phyloP scores from a whole-genome alignment of 371 early-diverging fungal species.

The Lichtheimia ramosa region DNA sequence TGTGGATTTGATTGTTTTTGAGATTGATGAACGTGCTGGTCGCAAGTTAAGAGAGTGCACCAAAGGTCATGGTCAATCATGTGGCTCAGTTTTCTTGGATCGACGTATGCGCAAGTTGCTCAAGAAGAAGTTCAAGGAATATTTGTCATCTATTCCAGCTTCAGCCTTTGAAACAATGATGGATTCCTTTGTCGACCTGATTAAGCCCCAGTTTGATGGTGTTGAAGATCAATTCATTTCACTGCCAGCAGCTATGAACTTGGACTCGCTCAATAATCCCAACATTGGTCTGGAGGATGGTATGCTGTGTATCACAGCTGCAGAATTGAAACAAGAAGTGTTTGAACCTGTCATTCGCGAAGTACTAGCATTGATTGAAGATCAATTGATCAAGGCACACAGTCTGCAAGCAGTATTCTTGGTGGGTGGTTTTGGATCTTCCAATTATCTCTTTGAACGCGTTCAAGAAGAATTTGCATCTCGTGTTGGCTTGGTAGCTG shows the following conservation, averaged over 20 bases:
- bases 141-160: constrained; percentile 46
- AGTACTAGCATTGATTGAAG: constrained; percentile 38
- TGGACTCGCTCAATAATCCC: constrained; percentile 44
- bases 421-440: constrained; percentile 63
- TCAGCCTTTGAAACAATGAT: constrained; percentile 55
- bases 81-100: constrained; percentile 59
- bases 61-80: constrained; percentile 56
- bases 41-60: constrained; percentile 52
- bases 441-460: constrained; percentile 54
- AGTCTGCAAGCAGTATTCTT: constrained; percentile 48
- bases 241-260: constrained; percentile 44
- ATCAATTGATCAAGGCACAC: constrained; percentile 39
- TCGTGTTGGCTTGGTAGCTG: constrained; percentile 42
- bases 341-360: constrained; percentile 47
- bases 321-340: constrained; percentile 48
- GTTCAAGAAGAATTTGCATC: constrained; percentile 33
- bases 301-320: constrained; percentile 38
- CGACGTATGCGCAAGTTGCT: constrained; percentile 53
- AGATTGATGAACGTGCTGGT: constrained; percentile 26
- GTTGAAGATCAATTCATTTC: constrained; percentile 50
- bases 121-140: constrained; percentile 44
- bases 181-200: constrained; percentile 48
- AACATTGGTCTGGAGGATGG: constrained; percentile 55
- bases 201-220: constrained; percentile 59
- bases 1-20: constrained; percentile 36